These are phyloP conservation scores for Turnera subulata DNA, from an alignment of 345 rosid species.

Conservation along the genomic window DNA sequence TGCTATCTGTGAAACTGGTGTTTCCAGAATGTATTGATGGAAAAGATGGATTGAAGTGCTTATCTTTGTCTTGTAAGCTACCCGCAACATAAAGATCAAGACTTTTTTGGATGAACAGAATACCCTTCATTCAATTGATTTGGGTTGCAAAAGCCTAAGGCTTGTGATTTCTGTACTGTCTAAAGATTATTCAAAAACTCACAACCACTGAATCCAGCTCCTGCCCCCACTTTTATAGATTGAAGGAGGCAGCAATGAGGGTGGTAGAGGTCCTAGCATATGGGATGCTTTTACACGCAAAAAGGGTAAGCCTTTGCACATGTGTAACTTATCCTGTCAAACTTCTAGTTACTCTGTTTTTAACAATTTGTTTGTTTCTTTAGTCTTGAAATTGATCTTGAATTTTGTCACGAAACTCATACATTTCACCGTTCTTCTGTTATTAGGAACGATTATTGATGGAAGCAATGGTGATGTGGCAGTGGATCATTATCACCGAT, in stretches of 20 bases:
- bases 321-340: not conserved
- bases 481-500: slow-evolving; percentile 30
- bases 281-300: slow-evolving; percentile 82
- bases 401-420: not conserved
- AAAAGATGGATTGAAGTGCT: too few species aligned
- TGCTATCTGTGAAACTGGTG: too few species aligned
- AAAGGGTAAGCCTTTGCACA: slow-evolving; percentile 34
- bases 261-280: slow-evolving; percentile 69
- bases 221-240: slow-evolving; percentile 43
- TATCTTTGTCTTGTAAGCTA: too few species aligned
- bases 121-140: too few species aligned
- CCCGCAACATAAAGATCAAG: too few species aligned
- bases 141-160: too few species aligned
- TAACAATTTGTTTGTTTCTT: too few species aligned
- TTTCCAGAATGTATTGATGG: too few species aligned
- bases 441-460: slow-evolving; percentile 59
- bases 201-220: not conserved
- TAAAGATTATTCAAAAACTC: not conserved
- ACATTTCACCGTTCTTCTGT: not conserved
- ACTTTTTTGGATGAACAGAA: too few species aligned
- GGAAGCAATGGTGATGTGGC: slow-evolving; percentile 45
- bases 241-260: slow-evolving; percentile 83
- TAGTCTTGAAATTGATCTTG: not conserved
- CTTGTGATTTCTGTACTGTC: too few species aligned
- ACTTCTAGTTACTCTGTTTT: too few species aligned